Conservation (phyloP, 441 rosid genomes). For the Corymbia citriodora region DNA sequence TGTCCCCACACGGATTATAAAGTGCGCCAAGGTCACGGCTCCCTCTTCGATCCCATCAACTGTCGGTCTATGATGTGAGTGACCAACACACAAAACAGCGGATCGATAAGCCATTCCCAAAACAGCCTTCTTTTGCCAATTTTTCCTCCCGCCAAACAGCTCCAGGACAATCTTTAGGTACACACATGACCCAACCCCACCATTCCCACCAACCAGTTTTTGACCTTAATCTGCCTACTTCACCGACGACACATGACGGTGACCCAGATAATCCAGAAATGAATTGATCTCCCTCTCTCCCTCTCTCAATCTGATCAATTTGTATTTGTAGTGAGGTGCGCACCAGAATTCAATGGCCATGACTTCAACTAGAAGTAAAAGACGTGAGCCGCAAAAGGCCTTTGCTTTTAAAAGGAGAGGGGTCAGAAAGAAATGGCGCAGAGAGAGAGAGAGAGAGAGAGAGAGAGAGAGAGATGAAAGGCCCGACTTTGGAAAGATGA, state of each 20-base stretch:
- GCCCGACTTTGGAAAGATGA: slow-evolving; percentile 12
- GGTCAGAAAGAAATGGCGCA: not conserved
- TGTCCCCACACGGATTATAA: not conserved
- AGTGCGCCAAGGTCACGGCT: not conserved
- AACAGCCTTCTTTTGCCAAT: not conserved
- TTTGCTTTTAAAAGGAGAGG: slow-evolving; percentile 18
- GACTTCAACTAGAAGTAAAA: slow-evolving; percentile 19
- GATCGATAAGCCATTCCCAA: not conserved
- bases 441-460: not conserved
- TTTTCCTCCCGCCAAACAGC: slow-evolving; percentile 13
- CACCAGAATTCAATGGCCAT: not conserved
- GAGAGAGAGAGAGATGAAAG: slow-evolving; percentile 1
- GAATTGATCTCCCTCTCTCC: not conserved
- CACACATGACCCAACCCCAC: slow-evolving; percentile 1
- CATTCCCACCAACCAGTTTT: slow-evolving; percentile 9
- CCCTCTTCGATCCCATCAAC: not conserved
- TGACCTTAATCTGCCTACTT: not conserved
- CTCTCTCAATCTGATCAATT: not conserved
- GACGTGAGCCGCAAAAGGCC: slow-evolving; percentile 27
- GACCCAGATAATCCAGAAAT: not conserved
- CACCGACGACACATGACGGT: slow-evolving; percentile 1
- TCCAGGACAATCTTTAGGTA: not conserved
- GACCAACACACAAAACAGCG: not conserved
- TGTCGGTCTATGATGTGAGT: not conserved
- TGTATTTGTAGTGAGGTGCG: not conserved